phyloP scores from a whole-genome alignment of 345 rosid species.

The Populus simonii region DNA sequence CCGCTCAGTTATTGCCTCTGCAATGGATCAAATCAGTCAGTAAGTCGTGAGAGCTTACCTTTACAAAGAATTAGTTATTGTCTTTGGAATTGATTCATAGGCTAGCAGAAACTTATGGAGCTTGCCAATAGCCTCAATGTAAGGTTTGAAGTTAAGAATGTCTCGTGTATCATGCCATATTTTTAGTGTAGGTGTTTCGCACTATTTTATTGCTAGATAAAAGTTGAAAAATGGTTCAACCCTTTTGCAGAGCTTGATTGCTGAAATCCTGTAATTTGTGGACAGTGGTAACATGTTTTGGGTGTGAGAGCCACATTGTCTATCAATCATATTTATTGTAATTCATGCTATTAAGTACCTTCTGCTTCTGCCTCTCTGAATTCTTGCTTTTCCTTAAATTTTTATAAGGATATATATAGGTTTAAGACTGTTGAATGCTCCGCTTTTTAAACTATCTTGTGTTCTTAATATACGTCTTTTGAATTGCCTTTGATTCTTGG shows the following conservation, averaged over 20 bases:
- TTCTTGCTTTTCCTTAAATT: not conserved
- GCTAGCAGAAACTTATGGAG: not conserved
- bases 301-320: not conserved
- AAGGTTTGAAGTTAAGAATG: not conserved
- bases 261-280: not conserved
- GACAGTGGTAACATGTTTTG: not conserved
- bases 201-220: not conserved
- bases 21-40: constrained; percentile 85
- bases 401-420: not conserved
- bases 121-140: constrained; percentile 1
- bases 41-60: constrained; percentile 41
- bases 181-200: not conserved
- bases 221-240: not conserved
- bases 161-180: not conserved
- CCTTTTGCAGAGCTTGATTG: not conserved
- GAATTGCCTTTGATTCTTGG: too few relatives aligned
- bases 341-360: too few relatives aligned
- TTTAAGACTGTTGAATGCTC: not conserved
- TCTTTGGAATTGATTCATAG: not conserved
- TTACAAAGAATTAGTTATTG: constrained; percentile 3
- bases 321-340: not conserved
- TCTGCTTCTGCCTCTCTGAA: not conserved
- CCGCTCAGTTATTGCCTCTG: constrained; percentile 66
- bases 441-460: not conserved
- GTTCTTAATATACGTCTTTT: too few relatives aligned